A percentile compares a stretch with the other conserved stretches of the same genome.
phyloP scores from a whole-genome alignment of 805 yeast genomes.

The Zygotorulaspora sp. region DNA sequence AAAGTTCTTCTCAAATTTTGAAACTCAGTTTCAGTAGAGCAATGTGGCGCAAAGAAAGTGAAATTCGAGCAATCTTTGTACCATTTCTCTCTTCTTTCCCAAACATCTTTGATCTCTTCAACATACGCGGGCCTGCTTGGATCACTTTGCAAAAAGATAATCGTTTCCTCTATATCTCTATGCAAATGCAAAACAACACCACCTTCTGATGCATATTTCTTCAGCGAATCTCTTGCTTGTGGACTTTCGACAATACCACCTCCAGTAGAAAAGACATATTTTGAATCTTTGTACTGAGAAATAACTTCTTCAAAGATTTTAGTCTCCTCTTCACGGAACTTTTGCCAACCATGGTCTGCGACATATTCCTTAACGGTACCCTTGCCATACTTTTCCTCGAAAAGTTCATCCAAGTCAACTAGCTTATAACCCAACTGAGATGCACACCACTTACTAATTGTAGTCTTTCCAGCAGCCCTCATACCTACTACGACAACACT shows the following conservation, averaged over 20 bases:
- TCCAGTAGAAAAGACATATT: constrained; percentile 83
- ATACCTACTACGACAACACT: constrained; percentile 85
- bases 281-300: constrained; percentile 38
- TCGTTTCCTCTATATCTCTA: constrained; percentile 77
- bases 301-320: constrained; percentile 48
- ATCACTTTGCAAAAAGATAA: constrained; percentile 68
- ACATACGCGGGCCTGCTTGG: constrained; percentile 82
- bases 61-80: constrained; percentile 77
- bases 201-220: constrained; percentile 48
- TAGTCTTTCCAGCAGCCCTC: constrained; percentile 97
- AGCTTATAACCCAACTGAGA: constrained; percentile 58
- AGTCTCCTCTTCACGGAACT: constrained; percentile 67
- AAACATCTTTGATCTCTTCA: constrained; percentile 75
- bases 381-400: constrained; percentile 48
- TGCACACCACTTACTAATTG: constrained; percentile 78
- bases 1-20: constrained; percentile 55
- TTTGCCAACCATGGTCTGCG: constrained; percentile 77
- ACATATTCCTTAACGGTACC: constrained; percentile 57
- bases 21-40: constrained; percentile 52
- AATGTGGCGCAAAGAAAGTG: constrained; percentile 72
- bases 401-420: constrained; percentile 69
- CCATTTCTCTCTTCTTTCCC: constrained; percentile 76
- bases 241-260: constrained; percentile 89
- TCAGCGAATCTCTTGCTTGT: constrained; percentile 60
- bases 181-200: constrained; percentile 89